Evolutionary conservation across 1,139 yeast genomes (phyloP), one percentile per base, ranked within the genome.

Genomic region (Yamadazyma dendronema): DNA sequence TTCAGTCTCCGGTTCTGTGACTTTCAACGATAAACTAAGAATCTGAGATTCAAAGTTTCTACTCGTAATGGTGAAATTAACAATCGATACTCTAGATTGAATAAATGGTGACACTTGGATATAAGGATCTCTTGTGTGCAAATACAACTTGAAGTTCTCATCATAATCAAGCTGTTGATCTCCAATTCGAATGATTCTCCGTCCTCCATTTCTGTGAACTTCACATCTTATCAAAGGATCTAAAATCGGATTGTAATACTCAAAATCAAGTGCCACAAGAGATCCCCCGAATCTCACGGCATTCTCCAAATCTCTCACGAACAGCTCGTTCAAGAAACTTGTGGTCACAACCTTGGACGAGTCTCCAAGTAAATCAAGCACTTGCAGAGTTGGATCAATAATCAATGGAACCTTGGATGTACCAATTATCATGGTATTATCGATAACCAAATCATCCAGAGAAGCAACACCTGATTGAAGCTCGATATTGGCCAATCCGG

Each of bases 241-340:
- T 16, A 90, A 54, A 10, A 85, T 62, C 0, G 97, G 95, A 55
- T 90, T 92, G 52, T 77, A 79, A 48, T 73, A 65, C 52, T 90
- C 97, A 3, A 90, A 88, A 58, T 90, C 94, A 48, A 78, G 79
- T 22, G 90, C 72, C 10, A 90, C 54, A 8, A 90, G 64, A 0
- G 75, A 54, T 4, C 88, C 89, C 7, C 98, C 97, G 66, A 90
- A 90, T 43, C 94, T 67, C 19, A 90, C 57, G 0, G 95, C 82
- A 52, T 88, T 84, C 53, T 88, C 96, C 17, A 90, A 58, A 37
- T 79, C 85, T 49, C 79, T 83, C 4, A 75, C 56, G 54, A 83
- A 85, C 0, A 83, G 76, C n/a, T 74, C 76, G 49, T 84, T 87
- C 36, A 84, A 57, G 52, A 89, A 90, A 47, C 94, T 85, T 0